Base-by-base conservation (phyloP, 768 basidiomycete genomes). In the Termitomyces sp. region DNA sequence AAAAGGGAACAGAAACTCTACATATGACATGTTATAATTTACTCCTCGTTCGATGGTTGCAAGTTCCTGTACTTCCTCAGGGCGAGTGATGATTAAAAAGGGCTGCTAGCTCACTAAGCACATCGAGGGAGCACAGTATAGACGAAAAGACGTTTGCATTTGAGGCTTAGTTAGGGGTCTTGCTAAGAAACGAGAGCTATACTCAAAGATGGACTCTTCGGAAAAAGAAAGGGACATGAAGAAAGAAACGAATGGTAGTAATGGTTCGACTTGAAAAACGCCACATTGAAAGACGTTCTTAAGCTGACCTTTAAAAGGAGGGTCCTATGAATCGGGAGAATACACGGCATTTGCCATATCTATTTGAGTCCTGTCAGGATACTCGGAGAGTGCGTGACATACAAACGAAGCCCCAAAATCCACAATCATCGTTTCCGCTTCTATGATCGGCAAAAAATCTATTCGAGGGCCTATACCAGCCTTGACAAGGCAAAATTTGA, bases 201-300 rank as follows among this genome's bases (percentile, higher is more conserved):
- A 37, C 8, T 57, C 42, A 8, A 23, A 42, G 30, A 56, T 21
- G 1, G 51, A 45, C 14, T 52, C 43, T 33, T 60, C 50, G 5
- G 42, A 26, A 23, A 60, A 53, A 40, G 60, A 57, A 44, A 60
- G 50, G 30, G 48, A 30, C 55, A 56, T 50, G 50, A 23, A 42
- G 23, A 35, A 19, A 46, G 56, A 23, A 54, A 50, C n/a, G 38
- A 53, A 21, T 38, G 45, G 47, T 37, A 38, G 52, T 35, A 43
- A 46, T 49, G 28, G 30, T 60, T 47, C 41, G 42, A 42, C 23
- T 47, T 40, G 17, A 52, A 31, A 55, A 30, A 28, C 46, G 46
- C 46, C 55, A 56, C 55, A 53, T 56, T 45, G 48, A 43, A 56
- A 55, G 45, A 38, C 19, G 28, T 12, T 14, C 23, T 43, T 26